These are phyloP conservation scores for Ophiostoma perfectum DNA, from an alignment of 2,329 filamentous ascomycete genomes.

Conservation along the genomic window DNA sequence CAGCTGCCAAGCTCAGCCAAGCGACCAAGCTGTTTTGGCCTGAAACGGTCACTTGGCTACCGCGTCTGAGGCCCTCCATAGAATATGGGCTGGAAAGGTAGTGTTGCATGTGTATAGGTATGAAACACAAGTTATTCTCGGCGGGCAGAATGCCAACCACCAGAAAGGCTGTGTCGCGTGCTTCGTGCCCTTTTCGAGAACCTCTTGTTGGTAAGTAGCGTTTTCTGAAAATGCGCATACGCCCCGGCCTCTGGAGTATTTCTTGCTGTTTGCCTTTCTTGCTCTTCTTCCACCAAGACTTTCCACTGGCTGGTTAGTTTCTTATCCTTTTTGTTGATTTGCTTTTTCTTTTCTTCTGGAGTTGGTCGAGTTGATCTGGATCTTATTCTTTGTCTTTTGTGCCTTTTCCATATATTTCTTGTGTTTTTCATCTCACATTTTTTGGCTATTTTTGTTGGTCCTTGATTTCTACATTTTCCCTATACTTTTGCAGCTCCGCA, in stretches of 20 bases:
- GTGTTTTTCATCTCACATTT: background rate
- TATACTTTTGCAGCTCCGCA: background rate
- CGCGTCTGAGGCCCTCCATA: background rate
- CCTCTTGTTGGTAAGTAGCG: background rate
- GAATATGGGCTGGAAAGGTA: background rate
- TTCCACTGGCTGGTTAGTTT: background rate
- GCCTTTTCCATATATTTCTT: background rate
- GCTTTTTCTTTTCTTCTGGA: background rate
- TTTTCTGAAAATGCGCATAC: background rate
- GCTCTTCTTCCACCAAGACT: background rate
- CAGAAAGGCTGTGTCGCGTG: background rate
- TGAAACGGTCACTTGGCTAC: background rate
- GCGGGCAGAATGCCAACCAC: background rate
- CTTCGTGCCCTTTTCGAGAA: background rate
- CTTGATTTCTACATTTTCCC: no score
- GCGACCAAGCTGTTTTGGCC: slow-evolving; percentile 1
- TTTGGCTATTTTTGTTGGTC: background rate
- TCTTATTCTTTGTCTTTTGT: background rate
- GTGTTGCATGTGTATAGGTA: background rate
- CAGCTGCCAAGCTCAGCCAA: slow-evolving; percentile 2
- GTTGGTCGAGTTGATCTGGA: background rate
- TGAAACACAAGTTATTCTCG: background rate
- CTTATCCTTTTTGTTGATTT: background rate
- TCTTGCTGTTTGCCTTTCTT: background rate
- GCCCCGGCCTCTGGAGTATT: no score